Evolutionary conservation across 2,329 filamentous ascomycete species (phyloP), one percentile per base, ranked within the genome.

Genomic region (Purpureocillium takamizusanense): DNA sequence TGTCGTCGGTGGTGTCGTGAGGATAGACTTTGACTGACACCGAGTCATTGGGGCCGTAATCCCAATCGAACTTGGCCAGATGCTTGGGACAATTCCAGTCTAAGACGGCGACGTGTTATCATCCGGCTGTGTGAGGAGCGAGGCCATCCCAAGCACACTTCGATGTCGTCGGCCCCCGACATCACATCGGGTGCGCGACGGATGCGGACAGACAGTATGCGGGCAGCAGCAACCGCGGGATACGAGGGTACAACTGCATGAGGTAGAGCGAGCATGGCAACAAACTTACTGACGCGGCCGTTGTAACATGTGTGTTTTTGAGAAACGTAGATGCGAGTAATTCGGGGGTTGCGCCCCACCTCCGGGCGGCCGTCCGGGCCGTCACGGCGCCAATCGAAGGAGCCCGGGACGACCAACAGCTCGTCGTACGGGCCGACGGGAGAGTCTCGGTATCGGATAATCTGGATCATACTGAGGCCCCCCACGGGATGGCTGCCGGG

Each of bases 41-140:
- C 23, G 59, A 54, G 25, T 58, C 59, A 41, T 63, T 52, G 6
- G 57, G 41, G 27, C 56, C 44, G 14, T 59, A 48, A 12, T 54
- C 51, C 61, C 68, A 76, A 12, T 62, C 60, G 48, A 76, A 76
- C 10, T 56, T 56, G 28, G 72, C 72, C 12, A 75, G 61, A 40
- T 75, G 70, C 46, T 76, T 76, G 11, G 72, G 70, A 23, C 72
- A 66, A 47, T 72, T 74, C 71, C 70, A 76, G 43, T 74, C 68
- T 70, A 23, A n/a, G 28, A 30, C 11, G 28, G n/a, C 11, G 11
- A 7, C 11, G 13, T 5, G 10, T 5, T 25, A 25, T n/a, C n/a
- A 25, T 25, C 6, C 10, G 5, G 21, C 21, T 6, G 21, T 25
- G 21, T 25, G 21, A 16, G 27, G 4, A 11, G 7, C 14, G 16